A percentile compares a stretch with the other conserved stretches of the same genome.
Evolutionary conservation across 2,329 filamentous ascomycete species (phyloP).

Genomic region (Sordariomycetes sp.): DNA sequence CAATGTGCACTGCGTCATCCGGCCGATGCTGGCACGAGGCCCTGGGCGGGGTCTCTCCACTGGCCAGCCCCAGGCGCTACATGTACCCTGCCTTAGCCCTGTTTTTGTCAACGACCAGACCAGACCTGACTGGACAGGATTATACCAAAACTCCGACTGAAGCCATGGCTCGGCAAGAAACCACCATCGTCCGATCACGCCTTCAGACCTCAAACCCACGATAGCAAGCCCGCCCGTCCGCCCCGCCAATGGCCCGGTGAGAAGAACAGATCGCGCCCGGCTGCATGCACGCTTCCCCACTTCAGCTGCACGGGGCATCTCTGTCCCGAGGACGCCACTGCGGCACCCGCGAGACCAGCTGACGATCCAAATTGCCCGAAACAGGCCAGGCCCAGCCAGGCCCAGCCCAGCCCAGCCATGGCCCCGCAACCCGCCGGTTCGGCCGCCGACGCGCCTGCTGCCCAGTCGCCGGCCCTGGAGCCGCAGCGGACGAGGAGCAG

Average conservation of each 20-base stretch:
- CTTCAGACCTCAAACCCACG: not conserved
- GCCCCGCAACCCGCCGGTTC: not conserved
- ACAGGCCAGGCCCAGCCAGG: not conserved
- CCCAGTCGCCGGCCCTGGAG: not conserved
- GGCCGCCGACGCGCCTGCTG: not conserved
- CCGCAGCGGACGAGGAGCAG: not conserved
- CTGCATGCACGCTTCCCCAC: not conserved
- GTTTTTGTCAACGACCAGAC: not conserved
- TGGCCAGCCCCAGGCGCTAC: not conserved
- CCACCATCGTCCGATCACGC: not conserved
- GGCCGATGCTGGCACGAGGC: not conserved
- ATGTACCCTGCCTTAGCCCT: not conserved
- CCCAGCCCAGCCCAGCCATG: not conserved
- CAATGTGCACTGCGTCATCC: not conserved
- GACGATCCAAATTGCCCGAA: not conserved
- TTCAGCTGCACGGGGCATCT: not conserved
- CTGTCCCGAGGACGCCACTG: not conserved
- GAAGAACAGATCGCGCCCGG: not conserved
- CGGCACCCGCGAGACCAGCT: not conserved
- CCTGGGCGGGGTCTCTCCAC: not conserved
- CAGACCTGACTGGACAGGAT: not conserved
- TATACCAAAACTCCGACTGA: not conserved
- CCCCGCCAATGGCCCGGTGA: not conserved
- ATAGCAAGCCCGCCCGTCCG: not conserved
- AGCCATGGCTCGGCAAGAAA: not conserved